Conservation (phyloP, 2,329 filamentous ascomycete species). For the Epichloe sylvatica region DNA sequence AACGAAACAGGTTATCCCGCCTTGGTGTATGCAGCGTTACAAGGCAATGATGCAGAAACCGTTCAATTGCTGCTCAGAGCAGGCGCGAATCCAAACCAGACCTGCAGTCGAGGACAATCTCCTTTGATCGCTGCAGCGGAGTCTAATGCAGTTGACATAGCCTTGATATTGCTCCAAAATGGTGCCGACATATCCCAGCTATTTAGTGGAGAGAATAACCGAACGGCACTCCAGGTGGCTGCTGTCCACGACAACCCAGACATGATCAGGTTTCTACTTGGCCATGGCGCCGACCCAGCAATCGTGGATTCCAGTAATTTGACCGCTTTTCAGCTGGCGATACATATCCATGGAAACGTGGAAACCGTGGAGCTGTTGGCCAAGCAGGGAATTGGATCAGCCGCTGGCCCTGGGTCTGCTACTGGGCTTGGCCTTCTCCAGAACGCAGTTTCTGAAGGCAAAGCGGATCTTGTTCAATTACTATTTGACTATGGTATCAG, state of each 20-base stretch:
- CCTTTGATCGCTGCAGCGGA: not conserved
- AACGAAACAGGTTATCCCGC: not conserved
- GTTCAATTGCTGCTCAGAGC: not conserved
- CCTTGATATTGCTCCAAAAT: not conserved
- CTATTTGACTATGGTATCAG: not conserved
- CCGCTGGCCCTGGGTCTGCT: not conserved
- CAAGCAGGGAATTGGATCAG: not conserved
- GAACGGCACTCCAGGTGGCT: not conserved
- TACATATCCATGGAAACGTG: not conserved
- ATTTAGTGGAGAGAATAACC: not conserved
- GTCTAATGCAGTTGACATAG: not conserved
- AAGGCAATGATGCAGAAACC: not conserved
- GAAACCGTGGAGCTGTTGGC: not conserved
- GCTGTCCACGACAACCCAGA: not conserved
- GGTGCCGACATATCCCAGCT: not conserved
- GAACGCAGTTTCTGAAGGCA: not conserved
- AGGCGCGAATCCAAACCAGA: not conserved
- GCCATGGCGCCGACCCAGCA: not conserved
- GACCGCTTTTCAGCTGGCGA: not conserved
- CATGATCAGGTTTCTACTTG: not conserved
- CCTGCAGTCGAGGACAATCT: not conserved
- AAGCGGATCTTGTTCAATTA: not conserved
- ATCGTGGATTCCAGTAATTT: not conserved
- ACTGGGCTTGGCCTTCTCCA: not conserved
- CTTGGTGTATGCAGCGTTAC: not conserved